These are phyloP conservation scores for Infundibulicybe gibba DNA, from an alignment of 768 basidiomycete species.

Conservation along the genomic window DNA sequence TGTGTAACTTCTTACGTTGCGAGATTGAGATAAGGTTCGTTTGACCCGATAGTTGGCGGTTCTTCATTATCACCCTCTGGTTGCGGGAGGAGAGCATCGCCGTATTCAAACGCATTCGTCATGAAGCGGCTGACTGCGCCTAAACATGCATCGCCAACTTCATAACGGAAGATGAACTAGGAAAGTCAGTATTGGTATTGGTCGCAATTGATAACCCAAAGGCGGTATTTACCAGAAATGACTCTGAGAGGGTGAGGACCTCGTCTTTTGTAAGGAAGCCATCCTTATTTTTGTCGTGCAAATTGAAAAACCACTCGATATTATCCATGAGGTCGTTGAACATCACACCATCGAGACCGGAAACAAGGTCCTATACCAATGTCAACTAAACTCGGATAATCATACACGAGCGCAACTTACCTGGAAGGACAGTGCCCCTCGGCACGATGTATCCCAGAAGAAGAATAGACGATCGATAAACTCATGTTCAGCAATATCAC, in stretches of 20 bases:
- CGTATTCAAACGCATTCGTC: constrained; percentile 98
- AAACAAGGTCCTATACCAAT: constrained; percentile 71
- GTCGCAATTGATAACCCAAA: background rate
- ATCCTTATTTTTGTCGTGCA: constrained; percentile 96
- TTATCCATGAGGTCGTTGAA: constrained; percentile 98
- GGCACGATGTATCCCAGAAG: constrained; percentile 85
- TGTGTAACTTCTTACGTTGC: constrained; percentile 57
- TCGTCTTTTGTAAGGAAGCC: constrained; percentile 96
- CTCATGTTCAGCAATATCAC: constrained; percentile 93
- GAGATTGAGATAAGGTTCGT: constrained; percentile 90
- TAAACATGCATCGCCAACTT: constrained; percentile 93
- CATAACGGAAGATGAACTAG: constrained; percentile 97
- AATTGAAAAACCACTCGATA: constrained; percentile 97
- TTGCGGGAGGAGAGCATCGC: constrained; percentile 81
- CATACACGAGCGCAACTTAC: constrained; percentile 30
- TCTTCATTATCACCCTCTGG: constrained; percentile 27
- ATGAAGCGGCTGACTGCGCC: constrained; percentile 96
- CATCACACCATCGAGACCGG: constrained; percentile 87
- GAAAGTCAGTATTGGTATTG: too few species aligned
- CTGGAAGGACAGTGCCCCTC: constrained; percentile 88
- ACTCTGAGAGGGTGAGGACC: constrained; percentile 91
- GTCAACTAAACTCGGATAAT: background rate
- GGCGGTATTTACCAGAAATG: constrained; percentile 65
- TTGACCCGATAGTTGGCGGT: constrained; percentile 52
- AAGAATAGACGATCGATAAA: constrained; percentile 91